Conservation (phyloP, 352 stramenopile species). For the Pythium monospermum region DNA sequence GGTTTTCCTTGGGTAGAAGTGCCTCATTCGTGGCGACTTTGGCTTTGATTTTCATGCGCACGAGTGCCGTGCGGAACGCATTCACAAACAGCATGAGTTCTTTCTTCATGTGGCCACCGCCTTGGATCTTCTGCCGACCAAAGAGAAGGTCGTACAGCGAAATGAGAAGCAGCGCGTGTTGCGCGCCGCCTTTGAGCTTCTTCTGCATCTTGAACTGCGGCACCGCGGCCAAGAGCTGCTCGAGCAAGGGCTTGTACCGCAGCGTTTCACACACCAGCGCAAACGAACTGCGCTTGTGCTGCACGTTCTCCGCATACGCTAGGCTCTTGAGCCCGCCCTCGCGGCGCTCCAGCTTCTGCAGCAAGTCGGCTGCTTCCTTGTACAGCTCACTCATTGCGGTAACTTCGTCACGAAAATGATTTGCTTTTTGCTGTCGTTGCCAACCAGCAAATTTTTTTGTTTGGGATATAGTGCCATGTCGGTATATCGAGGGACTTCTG, state of each 20-base stretch:
- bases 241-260: conserved; percentile 79
- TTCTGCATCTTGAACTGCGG: conserved; percentile 64
- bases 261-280: conserved; percentile 87
- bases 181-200: conserved; percentile 35
- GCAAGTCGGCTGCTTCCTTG: conserved; percentile 68
- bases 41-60: conserved; percentile 76
- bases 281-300: conserved; percentile 87
- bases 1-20: conserved; percentile 75
- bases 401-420: neutral
- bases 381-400: conserved; percentile 78
- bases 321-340: conserved; percentile 83
- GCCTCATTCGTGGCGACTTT: conserved; percentile 77
- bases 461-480: conserved; percentile 5
- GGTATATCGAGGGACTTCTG: neutral
- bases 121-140: conserved; percentile 80
- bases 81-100: conserved; percentile 72
- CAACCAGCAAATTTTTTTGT: conserved; percentile 9
- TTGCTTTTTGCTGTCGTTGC: neutral
- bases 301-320: conserved; percentile 70
- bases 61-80: conserved; percentile 64
- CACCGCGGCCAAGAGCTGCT: conserved; percentile 59
- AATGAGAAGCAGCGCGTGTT: conserved; percentile 61
- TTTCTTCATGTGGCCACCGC: conserved; percentile 85
- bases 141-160: conserved; percentile 88
- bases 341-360: conserved; percentile 71